Conservation (phyloP, 495 filamentous ascomycete genomes). For the Aspergillus carlsbadensis region DNA sequence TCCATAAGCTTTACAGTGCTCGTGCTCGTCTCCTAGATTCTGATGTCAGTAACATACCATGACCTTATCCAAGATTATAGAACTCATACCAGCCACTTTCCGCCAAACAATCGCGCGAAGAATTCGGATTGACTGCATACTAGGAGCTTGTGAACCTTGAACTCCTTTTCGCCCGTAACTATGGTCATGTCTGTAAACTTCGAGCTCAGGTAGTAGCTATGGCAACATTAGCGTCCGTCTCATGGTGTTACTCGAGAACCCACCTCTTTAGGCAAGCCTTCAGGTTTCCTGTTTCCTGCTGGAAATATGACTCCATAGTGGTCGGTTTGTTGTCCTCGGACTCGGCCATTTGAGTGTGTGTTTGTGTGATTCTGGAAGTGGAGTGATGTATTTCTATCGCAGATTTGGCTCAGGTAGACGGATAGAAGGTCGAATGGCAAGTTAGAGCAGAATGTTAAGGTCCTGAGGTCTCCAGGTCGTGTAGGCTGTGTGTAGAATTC, state of each 20-base stretch:
- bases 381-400: no score
- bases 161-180: slow-evolving; percentile 27
- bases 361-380: background rate
- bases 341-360: background rate
- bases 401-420: no score
- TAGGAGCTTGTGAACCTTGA: slow-evolving; percentile 37
- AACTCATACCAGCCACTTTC: slow-evolving; percentile 31
- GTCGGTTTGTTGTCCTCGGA: background rate
- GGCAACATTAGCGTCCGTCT: background rate
- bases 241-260: background rate
- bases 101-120: slow-evolving; percentile 32
- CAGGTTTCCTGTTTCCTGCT: background rate
- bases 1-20: slow-evolving; percentile 22
- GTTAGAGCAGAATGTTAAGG: no score
- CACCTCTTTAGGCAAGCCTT: background rate
- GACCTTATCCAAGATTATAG: background rate
- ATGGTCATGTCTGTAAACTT: slow-evolving; percentile 41
- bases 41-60: background rate
- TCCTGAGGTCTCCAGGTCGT: no score
- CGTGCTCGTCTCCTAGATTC: slow-evolving; percentile 18
- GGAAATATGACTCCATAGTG: background rate
- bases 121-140: slow-evolving; percentile 39
- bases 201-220: slow-evolving; percentile 11
- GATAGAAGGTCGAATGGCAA: no score
- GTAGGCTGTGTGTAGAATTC: no score